Evolutionary conservation across 2,329 filamentous ascomycete species (phyloP), one percentile per base, ranked within the genome.

Genomic region (Penicillium decumbens): DNA sequence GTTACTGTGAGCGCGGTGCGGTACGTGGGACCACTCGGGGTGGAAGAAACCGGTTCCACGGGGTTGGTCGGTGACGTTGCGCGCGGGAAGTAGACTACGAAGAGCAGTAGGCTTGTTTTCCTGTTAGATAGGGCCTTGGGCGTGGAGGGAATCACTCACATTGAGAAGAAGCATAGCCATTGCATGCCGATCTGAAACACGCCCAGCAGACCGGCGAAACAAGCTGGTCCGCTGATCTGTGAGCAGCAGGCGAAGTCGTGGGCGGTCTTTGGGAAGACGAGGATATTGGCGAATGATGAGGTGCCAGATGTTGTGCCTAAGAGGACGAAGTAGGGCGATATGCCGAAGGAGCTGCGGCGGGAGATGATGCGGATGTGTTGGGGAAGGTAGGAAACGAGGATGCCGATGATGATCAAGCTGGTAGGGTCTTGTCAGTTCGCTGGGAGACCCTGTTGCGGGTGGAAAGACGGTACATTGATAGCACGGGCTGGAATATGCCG

Each of bases 251-350:
- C 81, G 53, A 96, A 85, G 67, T 95, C 91, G 49, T 83, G 79
- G 29, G 88, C 82, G 49, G 89, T 95, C 50, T 84, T 81, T n/a
- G 89, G 88, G 12, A 95, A 81, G 0, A 89, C 86, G 45, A 97
- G 76, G 65, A 98, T 96, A 66, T 97, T 97, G 56, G 88, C 89
- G 63, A 98, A 89, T 24, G 88, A 87, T 41, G 87, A 88, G 44
- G 88, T 95, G 61, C 88, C 88, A 6, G 89, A 95, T 1, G 92
- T 92, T 24, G 88, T 89, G 52, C 93, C 93, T n/a, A 98, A 82
- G 1, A 97, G 81, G 56, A 98, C 84, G 66, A 95, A 98, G 71
- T 92, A 93, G 7, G 93, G 92, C 27, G 91, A 96, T 54, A 98
- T 91, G 54, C 93, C 93, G 69, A 95, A 92, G 20, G 92, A 95